Conservation (phyloP, 208 protist genomes). For the Acanthamoeba lenticulata region DNA sequence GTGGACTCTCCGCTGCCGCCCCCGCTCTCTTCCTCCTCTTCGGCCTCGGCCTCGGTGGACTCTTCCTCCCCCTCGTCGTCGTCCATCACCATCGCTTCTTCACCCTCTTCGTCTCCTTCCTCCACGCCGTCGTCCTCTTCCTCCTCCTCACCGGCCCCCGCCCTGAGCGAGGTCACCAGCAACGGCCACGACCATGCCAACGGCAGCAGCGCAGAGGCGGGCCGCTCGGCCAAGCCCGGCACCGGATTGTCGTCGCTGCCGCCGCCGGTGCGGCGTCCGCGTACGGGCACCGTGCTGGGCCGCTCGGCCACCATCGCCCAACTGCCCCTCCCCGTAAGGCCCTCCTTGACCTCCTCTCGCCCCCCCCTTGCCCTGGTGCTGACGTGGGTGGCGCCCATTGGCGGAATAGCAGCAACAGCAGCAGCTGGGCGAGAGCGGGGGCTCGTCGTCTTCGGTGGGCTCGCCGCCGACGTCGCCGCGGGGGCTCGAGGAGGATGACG, state of each 20-base stretch:
- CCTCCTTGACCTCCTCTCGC: no score
- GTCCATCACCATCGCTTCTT: neutral
- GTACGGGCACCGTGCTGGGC: neutral
- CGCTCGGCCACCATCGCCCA: constrained; percentile 1
- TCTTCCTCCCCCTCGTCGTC: constrained; percentile 39
- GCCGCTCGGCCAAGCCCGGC: neutral
- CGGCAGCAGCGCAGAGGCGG: neutral
- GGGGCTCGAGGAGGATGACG: neutral
- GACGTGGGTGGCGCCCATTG: neutral
- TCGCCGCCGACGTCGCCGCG: no score
- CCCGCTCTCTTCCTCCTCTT: neutral
- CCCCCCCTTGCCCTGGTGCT: neutral
- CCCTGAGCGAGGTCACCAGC: no score
- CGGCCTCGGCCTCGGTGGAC: neutral
- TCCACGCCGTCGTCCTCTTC: neutral
- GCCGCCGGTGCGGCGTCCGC: neutral
- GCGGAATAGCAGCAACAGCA: neutral
- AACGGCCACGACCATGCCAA: neutral
- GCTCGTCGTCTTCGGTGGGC: no score
- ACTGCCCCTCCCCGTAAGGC: neutral
- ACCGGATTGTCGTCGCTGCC: neutral
- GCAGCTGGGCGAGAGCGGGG: neutral
- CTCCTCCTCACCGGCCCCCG: neutral
- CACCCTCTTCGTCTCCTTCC: neutral
- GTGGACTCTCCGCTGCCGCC: neutral